Conservation (phyloP, 1,284 basidiomycete genomes). For the Xanthoconium separans region DNA sequence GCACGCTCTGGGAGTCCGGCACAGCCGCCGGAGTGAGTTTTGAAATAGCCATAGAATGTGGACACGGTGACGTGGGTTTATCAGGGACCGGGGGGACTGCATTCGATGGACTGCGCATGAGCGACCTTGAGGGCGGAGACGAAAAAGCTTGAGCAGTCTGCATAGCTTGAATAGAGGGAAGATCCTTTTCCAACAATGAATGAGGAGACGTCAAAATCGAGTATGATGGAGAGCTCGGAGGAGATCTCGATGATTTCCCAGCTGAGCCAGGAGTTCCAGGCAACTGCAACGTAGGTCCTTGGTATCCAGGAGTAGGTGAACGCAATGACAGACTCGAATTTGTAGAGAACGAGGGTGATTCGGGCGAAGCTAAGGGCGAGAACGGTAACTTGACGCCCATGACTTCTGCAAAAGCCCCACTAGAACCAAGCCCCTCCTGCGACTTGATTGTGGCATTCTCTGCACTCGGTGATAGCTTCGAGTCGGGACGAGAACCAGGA, state of each 20-base stretch:
- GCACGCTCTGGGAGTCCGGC: slow-evolving; percentile 39
- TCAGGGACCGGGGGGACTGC: slow-evolving; percentile 32
- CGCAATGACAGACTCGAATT: slow-evolving; percentile 30
- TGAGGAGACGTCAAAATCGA: slow-evolving; percentile 47
- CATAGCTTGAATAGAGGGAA: slow-evolving; percentile 32
- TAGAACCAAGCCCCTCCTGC: slow-evolving; percentile 22
- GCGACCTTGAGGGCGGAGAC: slow-evolving; percentile 11
- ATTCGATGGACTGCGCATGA: slow-evolving; percentile 12
- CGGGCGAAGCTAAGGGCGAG: slow-evolving; percentile 29
- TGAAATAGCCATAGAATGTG: slow-evolving; percentile 14
- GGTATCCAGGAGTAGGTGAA: slow-evolving; percentile 18
- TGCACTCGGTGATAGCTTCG: slow-evolving; percentile 33
- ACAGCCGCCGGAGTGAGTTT: slow-evolving; percentile 12
- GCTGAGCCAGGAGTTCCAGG: slow-evolving; percentile 16
- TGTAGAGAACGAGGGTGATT: slow-evolving; percentile 34
- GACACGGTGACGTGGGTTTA: slow-evolving; percentile 12
- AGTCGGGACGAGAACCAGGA: slow-evolving; percentile 35
- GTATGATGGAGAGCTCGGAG: slow-evolving; percentile 34
- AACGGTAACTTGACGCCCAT: slow-evolving; percentile 34
- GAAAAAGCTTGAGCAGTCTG: slow-evolving; percentile 17
- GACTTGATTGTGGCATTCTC: slow-evolving; percentile 26
- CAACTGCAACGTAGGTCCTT: slow-evolving; percentile 11
- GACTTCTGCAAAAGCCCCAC: slow-evolving; percentile 22
- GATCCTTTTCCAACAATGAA: slow-evolving; percentile 36
- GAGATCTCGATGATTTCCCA: slow-evolving; percentile 19